Evolutionary conservation across 2,329 filamentous ascomycete species (phyloP), one percentile per base, ranked within the genome.

Genomic region (Rachicladosporium sp.): DNA sequence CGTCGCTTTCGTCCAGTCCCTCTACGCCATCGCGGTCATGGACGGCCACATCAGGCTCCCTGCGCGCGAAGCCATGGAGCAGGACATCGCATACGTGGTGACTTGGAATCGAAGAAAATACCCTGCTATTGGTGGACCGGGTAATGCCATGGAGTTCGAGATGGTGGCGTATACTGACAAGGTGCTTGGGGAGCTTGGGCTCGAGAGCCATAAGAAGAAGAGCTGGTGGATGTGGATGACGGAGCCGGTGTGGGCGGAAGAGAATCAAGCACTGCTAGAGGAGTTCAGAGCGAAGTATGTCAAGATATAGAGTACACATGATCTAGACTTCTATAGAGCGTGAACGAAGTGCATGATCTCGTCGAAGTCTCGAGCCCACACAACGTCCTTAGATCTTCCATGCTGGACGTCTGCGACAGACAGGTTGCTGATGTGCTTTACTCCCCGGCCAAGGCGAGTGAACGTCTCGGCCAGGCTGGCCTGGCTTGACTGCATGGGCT

Each of bases 381-480:
- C 23, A 27, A 27, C 23, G 23, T 6, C 7, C 7, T 27, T 27
- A 27, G 23, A 27, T 7, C 7, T 27, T 27, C 23, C 23, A 6
- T 6, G 23, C 23, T 27, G 23, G 23, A 27, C 23, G 6, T 27
- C 23, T 27, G 23, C 23, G 23, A 27, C 23, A 27, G 23, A 27
- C 23, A 41, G 8, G 4, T 8, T 23, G 21, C 31, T 29, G 11
- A 38, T 21, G 29, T 42, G 31, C 10, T 10, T 21, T 10, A 38
- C 40, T 10, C 35, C 11, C 15, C 31, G 23, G 10, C 40, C 35
- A 3, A 38, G 12, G 10, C 40, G 35, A 13, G 35, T 23, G 3
- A 66, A 43, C 1, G 56, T 53, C 4, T 61, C 54, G 7, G 49
- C 49, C 2, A 68, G 45, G 33, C 49, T 47, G 30, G 49, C 56